Evolutionary conservation across 345 rosid genomes (phyloP), one percentile per base, ranked within the genome.

Genomic region (Eucalyptus marginata): DNA sequence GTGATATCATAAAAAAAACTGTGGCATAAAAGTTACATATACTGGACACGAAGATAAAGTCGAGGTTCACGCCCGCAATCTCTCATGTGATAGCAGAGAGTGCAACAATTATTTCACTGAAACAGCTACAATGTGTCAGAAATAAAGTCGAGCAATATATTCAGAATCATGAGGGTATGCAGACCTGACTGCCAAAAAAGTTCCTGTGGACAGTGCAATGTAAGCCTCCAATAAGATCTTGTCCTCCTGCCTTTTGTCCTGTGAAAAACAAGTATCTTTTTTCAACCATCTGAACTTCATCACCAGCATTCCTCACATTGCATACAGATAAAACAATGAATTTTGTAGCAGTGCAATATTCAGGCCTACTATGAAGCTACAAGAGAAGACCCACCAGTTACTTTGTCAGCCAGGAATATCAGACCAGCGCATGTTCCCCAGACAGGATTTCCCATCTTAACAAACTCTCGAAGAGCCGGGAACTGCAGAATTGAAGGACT

Each of bases 391-490:
- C 90, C 88, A 97, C 99, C 99, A 92, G 90, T 90, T 2, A 97
- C 98, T 89, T 94, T 95, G 91, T 96, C 91, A 29, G 99, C 98
- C 94, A 96, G 93, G 94, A 97, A 97, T 89, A 96, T 97, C 87
- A 98, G 99, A 90, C 99, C 99, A 3, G 99, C 99, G 62, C 99
- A 98, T 83, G 99, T 97, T 50, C 99, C 98, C 99, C 99, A 98
- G 66, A 98, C 99, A 81, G 99, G 98, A 90, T 96, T 98, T 56
- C 99, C 99, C 89, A 88, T 92, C 93, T 95, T 92, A 80, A 97
- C 99, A 93, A 97, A 97, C 88, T 94, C 97, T 14, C 96, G 97
- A 93, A 98, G 87, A 81, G 98, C 98, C 49, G 99, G 99, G 56
- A 98, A 98, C 99, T 98, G 93, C 88, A 80, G 18, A 56, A 88